Conservation (phyloP, 805 yeast genomes). For the Schwanniomyces polymorphus region DNA sequence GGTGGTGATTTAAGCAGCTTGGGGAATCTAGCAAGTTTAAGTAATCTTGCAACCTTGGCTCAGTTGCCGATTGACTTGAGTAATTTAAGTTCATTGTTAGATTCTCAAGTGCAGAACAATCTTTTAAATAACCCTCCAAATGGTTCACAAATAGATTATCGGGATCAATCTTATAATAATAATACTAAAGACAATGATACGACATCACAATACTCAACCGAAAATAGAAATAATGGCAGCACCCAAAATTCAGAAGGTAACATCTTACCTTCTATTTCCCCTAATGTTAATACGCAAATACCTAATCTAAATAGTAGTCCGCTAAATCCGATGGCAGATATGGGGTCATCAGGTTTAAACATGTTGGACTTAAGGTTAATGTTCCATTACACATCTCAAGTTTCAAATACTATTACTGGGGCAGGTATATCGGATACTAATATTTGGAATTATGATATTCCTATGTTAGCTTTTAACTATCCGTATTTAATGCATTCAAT, state of each 20-base stretch:
- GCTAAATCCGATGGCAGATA: slow-evolving; percentile 11
- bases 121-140: slow-evolving; percentile 1
- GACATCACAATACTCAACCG: slow-evolving; percentile 3
- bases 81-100: slow-evolving; percentile 31
- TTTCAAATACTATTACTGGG: slow-evolving; percentile 82
- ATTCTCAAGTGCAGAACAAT: slow-evolving; percentile 15
- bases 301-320: slow-evolving; percentile 6
- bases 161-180: background rate
- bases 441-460: slow-evolving; percentile 87
- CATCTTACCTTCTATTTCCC: slow-evolving; percentile 17
- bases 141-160: background rate
- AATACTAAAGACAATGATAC: slow-evolving; percentile 3
- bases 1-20: slow-evolving; percentile 34
- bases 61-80: slow-evolving; percentile 42
- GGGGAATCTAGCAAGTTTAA: slow-evolving; percentile 38
- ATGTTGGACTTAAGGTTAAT: slow-evolving; percentile 77
- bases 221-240: background rate
- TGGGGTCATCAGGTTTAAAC: slow-evolving; percentile 42
- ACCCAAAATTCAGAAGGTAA: background rate
- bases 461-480: slow-evolving; percentile 80
- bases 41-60: slow-evolving; percentile 42
- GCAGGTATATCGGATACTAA: slow-evolving; percentile 86
- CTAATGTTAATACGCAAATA: slow-evolving; percentile 15
- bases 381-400: slow-evolving; percentile 84
- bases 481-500: slow-evolving; percentile 93